Percentiles rank a stretch among this genome's conserved stretches.
Conservation (phyloP, 2,329 filamentous ascomycete genomes). For the Verruconis gallopava region DNA sequence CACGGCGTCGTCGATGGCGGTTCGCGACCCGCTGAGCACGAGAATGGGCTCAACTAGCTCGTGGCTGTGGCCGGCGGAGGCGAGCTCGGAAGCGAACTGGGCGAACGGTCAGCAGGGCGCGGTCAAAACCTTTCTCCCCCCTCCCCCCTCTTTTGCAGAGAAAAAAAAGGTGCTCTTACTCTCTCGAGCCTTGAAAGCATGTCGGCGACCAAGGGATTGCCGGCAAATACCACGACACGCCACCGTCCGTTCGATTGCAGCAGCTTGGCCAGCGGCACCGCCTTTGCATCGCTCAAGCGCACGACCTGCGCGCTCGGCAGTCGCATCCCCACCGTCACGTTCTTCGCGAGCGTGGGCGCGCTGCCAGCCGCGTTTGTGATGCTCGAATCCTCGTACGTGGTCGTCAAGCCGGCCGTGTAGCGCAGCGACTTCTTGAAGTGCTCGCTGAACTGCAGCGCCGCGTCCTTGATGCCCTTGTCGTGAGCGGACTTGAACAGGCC, state of each 20-base stretch:
- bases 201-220: constrained; percentile 17
- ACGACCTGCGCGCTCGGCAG: constrained; percentile 47
- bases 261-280: constrained; percentile 46
- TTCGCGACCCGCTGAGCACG: constrained; percentile 1
- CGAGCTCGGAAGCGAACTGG: not conserved
- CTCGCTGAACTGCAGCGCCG: constrained; percentile 48
- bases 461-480: constrained; percentile 46
- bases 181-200: not conserved
- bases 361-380: constrained; percentile 41
- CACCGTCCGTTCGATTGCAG: constrained; percentile 46
- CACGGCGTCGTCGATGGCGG: constrained; percentile 7
- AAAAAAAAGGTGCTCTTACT: not conserved
- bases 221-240: constrained; percentile 48
- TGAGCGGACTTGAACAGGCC: constrained; percentile 35
- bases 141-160: not conserved
- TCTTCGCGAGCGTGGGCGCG: constrained; percentile 30
- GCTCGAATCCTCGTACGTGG: constrained; percentile 43
- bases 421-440: constrained; percentile 46
- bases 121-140: too few relatives aligned
- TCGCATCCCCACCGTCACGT: constrained; percentile 41
- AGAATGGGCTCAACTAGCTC: constrained; percentile 3
- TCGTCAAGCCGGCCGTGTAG: constrained; percentile 45
- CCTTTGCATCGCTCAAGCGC: constrained; percentile 42
- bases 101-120: not conserved
- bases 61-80: not conserved